A percentile compares a stretch with the other conserved stretches of the same genome.
phyloP scores from a whole-genome alignment of 176 grass and related monocot species.

The Phragmites australis region DNA sequence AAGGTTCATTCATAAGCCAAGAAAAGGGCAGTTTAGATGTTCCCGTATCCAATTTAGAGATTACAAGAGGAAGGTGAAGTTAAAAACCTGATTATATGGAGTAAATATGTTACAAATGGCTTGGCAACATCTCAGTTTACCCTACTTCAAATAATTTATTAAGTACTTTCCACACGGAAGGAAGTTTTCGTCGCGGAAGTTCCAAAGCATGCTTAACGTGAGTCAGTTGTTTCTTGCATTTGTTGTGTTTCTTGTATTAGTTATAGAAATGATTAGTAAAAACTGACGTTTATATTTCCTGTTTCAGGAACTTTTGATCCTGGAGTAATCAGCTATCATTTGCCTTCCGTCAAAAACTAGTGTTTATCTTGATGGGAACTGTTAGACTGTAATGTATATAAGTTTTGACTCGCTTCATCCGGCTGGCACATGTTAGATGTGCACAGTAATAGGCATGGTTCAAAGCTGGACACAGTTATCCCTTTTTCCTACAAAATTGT shows the following conservation, averaged over 20 bases:
- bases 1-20: conserved; percentile 27
- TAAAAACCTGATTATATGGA: conserved; percentile 20
- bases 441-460: conserved; percentile 40
- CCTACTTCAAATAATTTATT: conserved; percentile 21
- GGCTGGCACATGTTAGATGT: conserved; percentile 41
- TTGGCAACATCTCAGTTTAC: conserved; percentile 29
- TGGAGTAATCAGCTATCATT: conserved; percentile 29
- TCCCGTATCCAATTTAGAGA: conserved; percentile 29
- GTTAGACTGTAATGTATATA: conserved; percentile 74
- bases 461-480: conserved; percentile 48
- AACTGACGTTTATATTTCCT: conserved; percentile 20
- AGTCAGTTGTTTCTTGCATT: neutral
- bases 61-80: conserved; percentile 29
- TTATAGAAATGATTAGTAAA: neutral
- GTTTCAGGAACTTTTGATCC: conserved; percentile 34
- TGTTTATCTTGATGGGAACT: conserved; percentile 47
- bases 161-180: conserved; percentile 15
- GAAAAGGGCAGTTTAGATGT: conserved; percentile 6
- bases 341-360: conserved; percentile 35
- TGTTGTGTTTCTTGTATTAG: neutral
- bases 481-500: conserved; percentile 60
- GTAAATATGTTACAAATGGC: conserved; percentile 32
- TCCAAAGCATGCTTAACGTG: conserved; percentile 35
- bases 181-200: neutral
- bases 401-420: conserved; percentile 48